Evolutionary conservation across 768 basidiomycete species (phyloP), one percentile per base, ranked within the genome.

Genomic region (Panaeolus papilionaceus): DNA sequence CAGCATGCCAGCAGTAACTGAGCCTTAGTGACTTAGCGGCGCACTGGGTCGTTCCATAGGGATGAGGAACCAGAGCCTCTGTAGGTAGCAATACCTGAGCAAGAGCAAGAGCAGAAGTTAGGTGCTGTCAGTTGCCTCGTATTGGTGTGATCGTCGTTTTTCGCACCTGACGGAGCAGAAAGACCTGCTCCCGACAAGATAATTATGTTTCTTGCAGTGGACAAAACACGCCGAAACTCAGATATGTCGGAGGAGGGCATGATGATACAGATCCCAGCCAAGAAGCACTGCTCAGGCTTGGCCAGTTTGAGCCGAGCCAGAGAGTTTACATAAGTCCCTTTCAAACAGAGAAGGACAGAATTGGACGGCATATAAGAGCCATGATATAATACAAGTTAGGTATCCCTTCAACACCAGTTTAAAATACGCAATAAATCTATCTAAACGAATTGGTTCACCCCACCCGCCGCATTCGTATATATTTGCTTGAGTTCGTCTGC

Each of bases 131-230:
- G 20, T 61, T 14, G 23, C 6, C 16, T n/a, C 61, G 8, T 54
- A 20, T 23, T 12, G 47, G 0, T 49, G 6, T 7, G 16, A 28
- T 37, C 45, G 16, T 33, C 4, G 54, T 23, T 42, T 47, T 12
- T 3, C 37, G 63, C 38, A 73, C 72, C 72, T 65, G 72, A 73
- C 23, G 72, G 68, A 45, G 70, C 72, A 38, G 72, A 73, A 58
- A 73, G 61, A 28, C 72, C 70, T 38, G 72, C 72, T 4, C 70
- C 72, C 38, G 70, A 54, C 11, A 73, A 14, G 3, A 73, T 64
- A 4, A 73, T 64, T 7, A 73, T 58, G 12, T 70, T 63, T 51
- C 65, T 54, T 2, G 70, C 65, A 4, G 63, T 40, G 3, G 66
- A 45, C 23, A 73, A 45, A 18, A 65, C 70, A 4, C 64, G 58